phyloP scores from a whole-genome alignment of 345 rosid species.

The Euphorbia peplus region DNA sequence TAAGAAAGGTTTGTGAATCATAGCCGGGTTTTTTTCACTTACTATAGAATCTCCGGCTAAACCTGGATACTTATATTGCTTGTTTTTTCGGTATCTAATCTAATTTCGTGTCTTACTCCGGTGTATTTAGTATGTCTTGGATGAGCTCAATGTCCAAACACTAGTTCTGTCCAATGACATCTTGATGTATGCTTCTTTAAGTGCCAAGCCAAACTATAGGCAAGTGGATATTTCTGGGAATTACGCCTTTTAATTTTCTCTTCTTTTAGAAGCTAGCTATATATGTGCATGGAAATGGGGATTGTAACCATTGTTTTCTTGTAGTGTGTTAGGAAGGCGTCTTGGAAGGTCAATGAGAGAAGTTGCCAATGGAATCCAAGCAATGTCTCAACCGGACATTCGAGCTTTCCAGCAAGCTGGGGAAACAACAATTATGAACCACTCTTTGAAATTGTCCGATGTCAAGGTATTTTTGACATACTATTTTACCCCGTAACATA shows the following conservation, averaged over 20 bases:
- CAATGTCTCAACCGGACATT: not conserved
- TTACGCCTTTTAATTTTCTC: too few species aligned
- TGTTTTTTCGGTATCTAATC: too few species aligned
- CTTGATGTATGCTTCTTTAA: not conserved
- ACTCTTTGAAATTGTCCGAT: not conserved
- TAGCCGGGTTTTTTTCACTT: too few species aligned
- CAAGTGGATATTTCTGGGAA: not conserved
- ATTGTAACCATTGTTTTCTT: not conserved
- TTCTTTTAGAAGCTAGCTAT: not conserved
- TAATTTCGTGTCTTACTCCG: not conserved
- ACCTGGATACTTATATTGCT: not conserved
- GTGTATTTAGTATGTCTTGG: not conserved
- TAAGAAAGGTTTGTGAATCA: constrained; percentile 72
- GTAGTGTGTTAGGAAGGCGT: not conserved
- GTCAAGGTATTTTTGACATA: too few species aligned
- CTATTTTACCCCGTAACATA: too few species aligned
- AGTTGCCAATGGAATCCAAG: not conserved
- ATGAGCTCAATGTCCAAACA: not conserved
- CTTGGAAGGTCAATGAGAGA: not conserved
- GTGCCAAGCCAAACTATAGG: not conserved
- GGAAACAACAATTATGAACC: not conserved
- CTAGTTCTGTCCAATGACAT: not conserved
- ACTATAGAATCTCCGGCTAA: not conserved
- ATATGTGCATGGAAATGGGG: not conserved
- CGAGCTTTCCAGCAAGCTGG: not conserved